Base-by-base conservation (phyloP, 352 stramenopile genomes). In the Plasmopara viticola region DNA sequence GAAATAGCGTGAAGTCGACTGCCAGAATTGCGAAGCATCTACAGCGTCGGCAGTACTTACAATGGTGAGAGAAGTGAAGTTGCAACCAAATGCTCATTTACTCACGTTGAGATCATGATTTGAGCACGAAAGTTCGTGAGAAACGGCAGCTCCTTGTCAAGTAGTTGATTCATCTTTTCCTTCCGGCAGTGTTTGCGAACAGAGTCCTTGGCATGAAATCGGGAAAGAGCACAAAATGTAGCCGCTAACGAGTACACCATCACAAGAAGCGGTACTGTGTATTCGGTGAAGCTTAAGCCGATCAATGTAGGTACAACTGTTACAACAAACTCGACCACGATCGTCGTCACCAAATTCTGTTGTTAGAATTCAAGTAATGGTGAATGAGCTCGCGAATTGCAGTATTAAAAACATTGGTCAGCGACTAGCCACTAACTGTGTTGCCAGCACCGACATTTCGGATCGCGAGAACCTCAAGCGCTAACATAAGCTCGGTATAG, bases 1-100 rank as follows among this genome's bases (percentile, higher is more conserved):
- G 97, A 62, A 99, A 99, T 6, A 98, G 52, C 8, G 77, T 83
- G 70, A 99, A 99, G 54, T 99, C 97, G 4, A 99, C 95, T 2
- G 96, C 96, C n/a, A 99, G 68, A 51, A 99, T 99, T 34, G 86
- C 83, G 31, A 94, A 87, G 31, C 78, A 89, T 6, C 81, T 94
- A 29, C 28, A 52, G 29, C 17, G n/a, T 54, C 33, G 2, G 9
- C 9, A 38, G 33, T 38, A 38, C 33, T 25, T 25, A 3, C 20
- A 25, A 25, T 25, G 20, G 20, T 25, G 20, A 25, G 20, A 25
- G 20, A 3, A 25, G 20, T 25, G 20, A 25, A 25, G 20, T 3
- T 25, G 20, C 20, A 25, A 25, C 1, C 20, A 25, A 25, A 25
- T 25, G 20, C 3, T 25, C 3, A 3, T 25, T 3, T 59, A 46